Evolutionary conservation across 1,139 yeast genomes (phyloP).

Genomic region (Hyphopichia buzzinii): DNA sequence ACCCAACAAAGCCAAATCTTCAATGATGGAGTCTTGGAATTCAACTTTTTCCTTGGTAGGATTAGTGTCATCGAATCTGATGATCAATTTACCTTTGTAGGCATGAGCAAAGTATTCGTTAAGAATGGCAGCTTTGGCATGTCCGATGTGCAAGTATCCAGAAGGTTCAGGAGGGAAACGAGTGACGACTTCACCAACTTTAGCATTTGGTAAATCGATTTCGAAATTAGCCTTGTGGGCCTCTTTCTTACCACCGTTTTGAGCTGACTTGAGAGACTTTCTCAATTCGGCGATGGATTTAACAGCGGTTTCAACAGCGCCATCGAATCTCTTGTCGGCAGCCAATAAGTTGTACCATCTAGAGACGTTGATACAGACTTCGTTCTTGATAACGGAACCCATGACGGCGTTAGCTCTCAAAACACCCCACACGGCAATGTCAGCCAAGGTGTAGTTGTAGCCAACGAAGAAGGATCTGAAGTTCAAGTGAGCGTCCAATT

Average conservation of each 20-base stretch:
- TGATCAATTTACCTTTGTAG: constrained; percentile 90
- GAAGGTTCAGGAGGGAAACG: constrained; percentile 94
- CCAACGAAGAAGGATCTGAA: constrained; percentile 80
- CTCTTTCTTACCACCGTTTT: constrained; percentile 66
- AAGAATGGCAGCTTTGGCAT: constrained; percentile 93
- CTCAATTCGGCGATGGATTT: constrained; percentile 72
- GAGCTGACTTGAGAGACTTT: constrained; percentile 57
- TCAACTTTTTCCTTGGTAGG: constrained; percentile 93
- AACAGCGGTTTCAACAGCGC: constrained; percentile 63
- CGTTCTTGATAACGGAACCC: constrained; percentile 85
- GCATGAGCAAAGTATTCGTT: constrained; percentile 94
- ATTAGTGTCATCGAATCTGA: constrained; percentile 96
- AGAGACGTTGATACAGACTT: constrained; percentile 77
- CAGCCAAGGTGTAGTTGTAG: constrained; percentile 66
- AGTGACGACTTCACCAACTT: constrained; percentile 90
- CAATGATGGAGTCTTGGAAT: constrained; percentile 87
- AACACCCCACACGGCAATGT: constrained; percentile 90
- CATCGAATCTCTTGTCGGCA: constrained; percentile 63
- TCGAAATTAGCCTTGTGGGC: constrained; percentile 88
- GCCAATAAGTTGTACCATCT: constrained; percentile 91
- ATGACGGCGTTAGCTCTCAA: constrained; percentile 90
- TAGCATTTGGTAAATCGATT: constrained; percentile 87
- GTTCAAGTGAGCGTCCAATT: constrained; percentile 78
- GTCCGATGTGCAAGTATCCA: constrained; percentile 93
- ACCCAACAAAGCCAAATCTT: constrained; percentile 84